Conservation (phyloP, 2,329 filamentous ascomycete genomes). For the Fusarium papillatum region DNA sequence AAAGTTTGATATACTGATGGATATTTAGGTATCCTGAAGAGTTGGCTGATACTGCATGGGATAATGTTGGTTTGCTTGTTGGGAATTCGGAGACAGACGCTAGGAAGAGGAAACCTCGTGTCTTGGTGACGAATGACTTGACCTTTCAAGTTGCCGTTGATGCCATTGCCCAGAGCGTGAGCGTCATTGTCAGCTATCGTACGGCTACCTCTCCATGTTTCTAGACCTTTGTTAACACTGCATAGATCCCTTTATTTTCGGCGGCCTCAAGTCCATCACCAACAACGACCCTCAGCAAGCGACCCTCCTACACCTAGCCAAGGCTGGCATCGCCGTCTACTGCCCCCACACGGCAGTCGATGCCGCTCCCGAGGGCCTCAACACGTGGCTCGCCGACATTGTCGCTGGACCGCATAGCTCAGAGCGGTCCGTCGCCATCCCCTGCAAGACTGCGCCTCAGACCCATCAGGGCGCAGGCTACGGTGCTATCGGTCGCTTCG, state of each 20-base stretch:
- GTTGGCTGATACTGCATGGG: constrained; percentile 91
- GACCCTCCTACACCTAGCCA: constrained; percentile 84
- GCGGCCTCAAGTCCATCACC: constrained; percentile 89
- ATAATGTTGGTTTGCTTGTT: constrained; percentile 91
- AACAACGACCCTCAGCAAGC: constrained; percentile 88
- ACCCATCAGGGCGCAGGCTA: constrained; percentile 65
- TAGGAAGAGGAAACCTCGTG: constrained; percentile 49
- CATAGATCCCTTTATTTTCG: constrained; percentile 95
- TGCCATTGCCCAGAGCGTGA: constrained; percentile 82
- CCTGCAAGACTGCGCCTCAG: constrained; percentile 57
- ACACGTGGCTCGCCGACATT: constrained; percentile 94
- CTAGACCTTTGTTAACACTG: not conserved
- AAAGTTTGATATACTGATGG: not conserved
- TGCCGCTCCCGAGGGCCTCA: constrained; percentile 86
- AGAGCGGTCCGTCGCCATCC: constrained; percentile 59
- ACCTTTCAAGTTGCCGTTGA: constrained; percentile 92
- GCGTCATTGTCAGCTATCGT: constrained; percentile 93
- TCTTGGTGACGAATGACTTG: constrained; percentile 85
- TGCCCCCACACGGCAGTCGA: constrained; percentile 96
- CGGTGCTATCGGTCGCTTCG: constrained; percentile 63
- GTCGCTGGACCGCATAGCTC: constrained; percentile 69
- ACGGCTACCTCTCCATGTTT: constrained; percentile 28
- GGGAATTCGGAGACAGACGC: constrained; percentile 55
- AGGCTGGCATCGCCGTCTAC: constrained; percentile 94
- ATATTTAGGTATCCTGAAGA: constrained; percentile 83